phyloP scores from a whole-genome alignment of 2,329 filamentous ascomycete genomes.

The Plectosphaerella sp. region DNA sequence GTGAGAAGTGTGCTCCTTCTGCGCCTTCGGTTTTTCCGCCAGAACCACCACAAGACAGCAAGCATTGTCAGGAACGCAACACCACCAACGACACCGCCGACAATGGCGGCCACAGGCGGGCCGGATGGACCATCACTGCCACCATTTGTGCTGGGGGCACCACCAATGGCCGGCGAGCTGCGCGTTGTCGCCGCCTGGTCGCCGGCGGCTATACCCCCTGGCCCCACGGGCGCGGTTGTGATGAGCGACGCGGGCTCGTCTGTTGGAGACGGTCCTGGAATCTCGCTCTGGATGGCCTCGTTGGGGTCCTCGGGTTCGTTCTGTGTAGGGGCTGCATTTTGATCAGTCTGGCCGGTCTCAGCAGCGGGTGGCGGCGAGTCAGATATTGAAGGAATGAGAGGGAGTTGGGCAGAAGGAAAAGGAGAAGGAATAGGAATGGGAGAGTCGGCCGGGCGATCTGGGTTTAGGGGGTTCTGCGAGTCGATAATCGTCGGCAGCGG shows the following conservation, averaged over 20 bases:
- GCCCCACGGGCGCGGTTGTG: not conserved
- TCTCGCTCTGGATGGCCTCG: not conserved
- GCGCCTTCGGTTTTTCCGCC: constrained; percentile 37
- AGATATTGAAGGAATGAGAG: constrained; percentile 4
- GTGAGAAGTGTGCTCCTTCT: constrained; percentile 45
- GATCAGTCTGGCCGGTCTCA: constrained; percentile 31
- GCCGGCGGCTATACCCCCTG: constrained; percentile 5
- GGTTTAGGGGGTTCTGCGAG: not conserved
- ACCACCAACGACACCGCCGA: constrained; percentile 47
- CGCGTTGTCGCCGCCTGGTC: not conserved
- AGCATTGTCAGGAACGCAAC: constrained; percentile 40
- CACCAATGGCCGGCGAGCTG: not conserved
- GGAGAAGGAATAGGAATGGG: not conserved
- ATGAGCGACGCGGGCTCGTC: not conserved
- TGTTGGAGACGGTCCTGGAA: not conserved
- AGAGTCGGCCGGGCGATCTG: not conserved
- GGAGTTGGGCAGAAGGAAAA: not conserved
- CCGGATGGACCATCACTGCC: constrained; percentile 15
- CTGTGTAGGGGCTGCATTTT: constrained; percentile 17
- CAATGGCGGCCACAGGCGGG: constrained; percentile 36
- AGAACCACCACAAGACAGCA: constrained; percentile 46
- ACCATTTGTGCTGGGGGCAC: not conserved
- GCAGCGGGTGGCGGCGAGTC: constrained; percentile 13
- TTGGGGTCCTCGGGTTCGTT: not conserved
- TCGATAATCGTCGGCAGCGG: not conserved